A percentile compares a stretch with the other conserved stretches of the same genome.
Evolutionary conservation across 768 basidiomycete genomes (phyloP).

Genomic region (Inosperma sp.): DNA sequence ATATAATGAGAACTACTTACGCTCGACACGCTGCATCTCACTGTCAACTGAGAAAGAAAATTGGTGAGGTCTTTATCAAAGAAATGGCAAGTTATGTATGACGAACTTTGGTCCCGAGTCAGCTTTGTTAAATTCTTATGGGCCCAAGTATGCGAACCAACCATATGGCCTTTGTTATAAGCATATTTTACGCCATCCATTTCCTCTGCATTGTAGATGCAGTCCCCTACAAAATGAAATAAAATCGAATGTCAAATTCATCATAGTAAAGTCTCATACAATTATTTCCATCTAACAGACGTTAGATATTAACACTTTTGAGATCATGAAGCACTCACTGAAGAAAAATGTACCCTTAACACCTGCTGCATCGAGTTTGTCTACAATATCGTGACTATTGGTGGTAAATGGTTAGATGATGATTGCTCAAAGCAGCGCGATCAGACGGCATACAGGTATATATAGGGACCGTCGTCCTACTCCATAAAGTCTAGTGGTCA

Average conservation of each 20-base stretch:
- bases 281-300: slow-evolving; percentile 33
- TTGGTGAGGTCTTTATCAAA: neutral
- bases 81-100: neutral
- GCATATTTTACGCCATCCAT: slow-evolving; percentile 32
- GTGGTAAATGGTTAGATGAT: neutral
- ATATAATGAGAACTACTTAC: slow-evolving; percentile 20
- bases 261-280: slow-evolving; percentile 21
- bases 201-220: slow-evolving; percentile 33
- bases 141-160: slow-evolving; percentile 45
- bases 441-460: slow-evolving; percentile 21
- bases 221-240: slow-evolving; percentile 22
- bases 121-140: slow-evolving; percentile 34
- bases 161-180: slow-evolving; percentile 37
- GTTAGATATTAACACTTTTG: neutral
- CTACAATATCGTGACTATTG: slow-evolving; percentile 28
- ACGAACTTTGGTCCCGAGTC: slow-evolving; percentile 30
- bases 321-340: slow-evolving; percentile 22
- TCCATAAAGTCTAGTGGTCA: neutral
- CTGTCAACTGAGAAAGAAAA: slow-evolving; percentile 24
- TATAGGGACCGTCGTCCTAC: slow-evolving; percentile 36
- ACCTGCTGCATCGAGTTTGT: slow-evolving; percentile 29
- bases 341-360: slow-evolving; percentile 43
- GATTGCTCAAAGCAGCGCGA: neutral
- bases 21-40: slow-evolving; percentile 35
- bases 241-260: neutral